Evolutionary conservation across 768 basidiomycete genomes (phyloP), one percentile per base, ranked within the genome.

Genomic region (Tephrocybe sp.): DNA sequence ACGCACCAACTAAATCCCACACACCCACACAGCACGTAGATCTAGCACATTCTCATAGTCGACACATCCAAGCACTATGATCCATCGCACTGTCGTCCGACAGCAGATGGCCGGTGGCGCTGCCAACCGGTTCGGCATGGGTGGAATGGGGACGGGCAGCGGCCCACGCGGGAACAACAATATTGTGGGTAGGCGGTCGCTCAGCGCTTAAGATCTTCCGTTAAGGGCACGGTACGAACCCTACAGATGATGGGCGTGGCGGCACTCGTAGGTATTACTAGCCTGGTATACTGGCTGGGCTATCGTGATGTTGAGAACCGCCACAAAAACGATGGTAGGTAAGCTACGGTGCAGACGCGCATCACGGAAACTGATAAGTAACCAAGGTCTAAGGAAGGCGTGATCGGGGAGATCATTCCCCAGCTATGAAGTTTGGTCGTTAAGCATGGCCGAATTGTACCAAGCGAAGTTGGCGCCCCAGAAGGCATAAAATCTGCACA

Each of bases 301-400:
- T 63, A 58, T 33, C 55, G 51, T 32, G 62, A 62, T 26, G 58
- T 63, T 5, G 60, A 62, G 18, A 59, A 58, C 25, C 54, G 62
- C 43, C 60, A 63, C 48, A 57, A 49, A 36, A 52, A 53, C 14
- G 58, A 62, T 46, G 59, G 61, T 62, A 51, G 49, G 60, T 53
- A 24, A 57, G 53, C 45, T 18, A 20, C 24, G 21, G 15, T 28
- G 26, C 17, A 21, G 15, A 45, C 12, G 25, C 15, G 30, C 34
- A 30, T 25, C 18, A n/a, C 37, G 15, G 48, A 32, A n/a, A 36
- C 51, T 60, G 25, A 60, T 32, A 18, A 26, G 45, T 34, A 9
- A 39, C 24, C 17, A 48, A 56, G 56, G 40, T 34, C 44, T 32
- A 36, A 55, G 51, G 54, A 60, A 54, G 38, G 37, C 39, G 17